These are phyloP conservation scores for Erodium texanum DNA, from an alignment of 441 rosid species.

Conservation along the genomic window DNA sequence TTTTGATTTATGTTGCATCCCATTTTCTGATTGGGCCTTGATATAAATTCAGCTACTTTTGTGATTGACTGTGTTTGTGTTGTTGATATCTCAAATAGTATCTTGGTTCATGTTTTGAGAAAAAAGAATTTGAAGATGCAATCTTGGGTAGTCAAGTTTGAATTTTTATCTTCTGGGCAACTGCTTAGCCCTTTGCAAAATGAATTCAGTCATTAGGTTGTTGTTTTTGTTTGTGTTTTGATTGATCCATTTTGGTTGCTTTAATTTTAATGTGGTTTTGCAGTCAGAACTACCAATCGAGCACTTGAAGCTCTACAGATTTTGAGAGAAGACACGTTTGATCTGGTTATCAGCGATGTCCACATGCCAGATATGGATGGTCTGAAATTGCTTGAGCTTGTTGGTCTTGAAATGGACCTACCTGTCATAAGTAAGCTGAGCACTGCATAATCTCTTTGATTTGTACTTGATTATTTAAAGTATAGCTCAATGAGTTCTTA, in stretches of 20 bases:
- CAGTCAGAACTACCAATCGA: constrained; percentile 81
- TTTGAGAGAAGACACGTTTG: constrained; percentile 80
- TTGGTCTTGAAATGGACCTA: constrained; percentile 96
- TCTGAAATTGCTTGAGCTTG: constrained; percentile 87
- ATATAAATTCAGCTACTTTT: background rate
- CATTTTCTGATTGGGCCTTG: constrained; percentile 9
- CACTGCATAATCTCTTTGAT: background rate
- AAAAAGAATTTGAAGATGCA: background rate
- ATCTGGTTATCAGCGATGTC: constrained; percentile 91
- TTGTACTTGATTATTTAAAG: no score
- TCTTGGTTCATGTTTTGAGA: no score
- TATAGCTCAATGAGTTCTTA: background rate
- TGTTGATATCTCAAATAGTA: background rate
- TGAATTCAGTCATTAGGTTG: background rate
- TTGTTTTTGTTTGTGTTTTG: background rate
- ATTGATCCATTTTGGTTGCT: constrained; percentile 2
- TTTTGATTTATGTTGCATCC: constrained; percentile 2
- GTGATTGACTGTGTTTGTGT: background rate
- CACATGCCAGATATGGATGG: constrained; percentile 99
- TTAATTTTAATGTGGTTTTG: constrained; percentile 17
- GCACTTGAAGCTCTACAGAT: constrained; percentile 57
- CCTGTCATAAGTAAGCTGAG: constrained; percentile 66
- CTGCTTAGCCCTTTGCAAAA: no score
- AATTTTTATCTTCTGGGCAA: no score
- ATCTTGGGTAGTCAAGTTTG: background rate